Evolutionary conservation across 768 basidiomycete species (phyloP).

Genomic region (Rhodotorula sphaerocarpa): DNA sequence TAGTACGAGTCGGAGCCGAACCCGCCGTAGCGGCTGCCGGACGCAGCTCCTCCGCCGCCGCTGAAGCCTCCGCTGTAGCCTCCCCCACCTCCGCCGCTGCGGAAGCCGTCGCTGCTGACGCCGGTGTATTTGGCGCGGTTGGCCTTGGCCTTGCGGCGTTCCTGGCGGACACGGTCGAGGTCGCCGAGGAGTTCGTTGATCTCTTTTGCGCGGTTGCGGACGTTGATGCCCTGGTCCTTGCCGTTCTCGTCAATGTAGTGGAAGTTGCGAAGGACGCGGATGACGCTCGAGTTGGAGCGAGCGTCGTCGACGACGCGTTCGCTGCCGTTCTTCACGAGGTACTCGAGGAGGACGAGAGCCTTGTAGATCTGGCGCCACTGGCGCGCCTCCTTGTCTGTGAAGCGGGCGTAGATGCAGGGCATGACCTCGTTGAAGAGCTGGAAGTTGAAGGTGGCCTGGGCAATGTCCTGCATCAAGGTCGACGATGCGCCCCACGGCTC

Average conservation of each 20-base stretch:
- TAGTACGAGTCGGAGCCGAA: slow-evolving; percentile 54
- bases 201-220: slow-evolving; percentile 88
- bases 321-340: slow-evolving; percentile 84
- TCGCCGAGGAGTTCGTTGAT: slow-evolving; percentile 84
- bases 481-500: slow-evolving; percentile 69
- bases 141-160: slow-evolving; percentile 82
- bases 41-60: slow-evolving; percentile 45
- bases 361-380: slow-evolving; percentile 99
- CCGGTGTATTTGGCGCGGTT: slow-evolving; percentile 87
- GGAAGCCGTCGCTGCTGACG: slow-evolving; percentile 60
- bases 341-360: slow-evolving; percentile 43
- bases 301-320: slow-evolving; percentile 98
- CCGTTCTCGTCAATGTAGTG: slow-evolving; percentile 98
- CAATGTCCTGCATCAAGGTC: slow-evolving; percentile 96
- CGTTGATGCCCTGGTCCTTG: slow-evolving; percentile 96
- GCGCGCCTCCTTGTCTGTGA: slow-evolving; percentile 96
- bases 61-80: background rate
- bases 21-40: slow-evolving; percentile 57
- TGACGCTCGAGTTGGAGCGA: slow-evolving; percentile 80
- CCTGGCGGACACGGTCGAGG: slow-evolving; percentile 77
- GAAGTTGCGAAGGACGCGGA: slow-evolving; percentile 96
- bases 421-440: slow-evolving; percentile 99
- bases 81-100: background rate
- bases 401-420: slow-evolving; percentile 85
- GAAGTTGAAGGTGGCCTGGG: slow-evolving; percentile 96